Base-by-base conservation (phyloP, 192 early-diverging fungal species). In the Coemansia sp. region DNA sequence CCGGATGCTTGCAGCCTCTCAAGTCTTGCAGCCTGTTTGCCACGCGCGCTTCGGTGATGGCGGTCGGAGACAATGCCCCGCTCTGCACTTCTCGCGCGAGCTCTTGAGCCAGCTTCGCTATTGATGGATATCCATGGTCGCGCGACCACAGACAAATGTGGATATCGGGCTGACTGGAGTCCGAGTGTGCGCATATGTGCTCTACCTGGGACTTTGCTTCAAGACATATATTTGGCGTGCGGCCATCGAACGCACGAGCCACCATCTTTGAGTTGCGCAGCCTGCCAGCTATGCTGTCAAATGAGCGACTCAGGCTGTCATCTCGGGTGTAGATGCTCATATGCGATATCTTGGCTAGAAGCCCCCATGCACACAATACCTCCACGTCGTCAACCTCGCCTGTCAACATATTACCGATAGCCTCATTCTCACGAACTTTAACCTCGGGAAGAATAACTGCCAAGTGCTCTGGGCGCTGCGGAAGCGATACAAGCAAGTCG, bases 111-210 rank as follows among this genome's bases (percentile, higher is more conserved):
- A 77, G 31, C 7, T 25, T 44, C 5, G 34, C 65, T 26, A 77
- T 58, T 9, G 65, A 58, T 28, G 74, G 74, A 24, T 68, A 77
- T 12, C 74, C 69, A 56, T 77, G 37, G 25, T 55, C 62, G 50
- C 69, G 75, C 63, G 75, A 71, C 75, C 75, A 77, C 55, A 77
- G 56, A 17, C 69, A 64, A 9, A 77, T 51, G 51, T 60, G 53
- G 5, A 77, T 52, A 21, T 71, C 60, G 11, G 46, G 50, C 5
- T 37, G 51, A 5, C 53, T 56, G 15, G 55, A n/a, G 15, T 67
- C 65, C 20, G 51, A 28, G 28, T 59, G 52, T 18, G 47, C 42
- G 40, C 71, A 47, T 1, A 53, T 26, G 15, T 52, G 24, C 58
- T 64, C 67, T 7, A 36, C 31, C 47, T 37, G 54, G 8, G 21